phyloP scores from a whole-genome alignment of 805 yeast genomes.

The Naumovozyma castellii region DNA sequence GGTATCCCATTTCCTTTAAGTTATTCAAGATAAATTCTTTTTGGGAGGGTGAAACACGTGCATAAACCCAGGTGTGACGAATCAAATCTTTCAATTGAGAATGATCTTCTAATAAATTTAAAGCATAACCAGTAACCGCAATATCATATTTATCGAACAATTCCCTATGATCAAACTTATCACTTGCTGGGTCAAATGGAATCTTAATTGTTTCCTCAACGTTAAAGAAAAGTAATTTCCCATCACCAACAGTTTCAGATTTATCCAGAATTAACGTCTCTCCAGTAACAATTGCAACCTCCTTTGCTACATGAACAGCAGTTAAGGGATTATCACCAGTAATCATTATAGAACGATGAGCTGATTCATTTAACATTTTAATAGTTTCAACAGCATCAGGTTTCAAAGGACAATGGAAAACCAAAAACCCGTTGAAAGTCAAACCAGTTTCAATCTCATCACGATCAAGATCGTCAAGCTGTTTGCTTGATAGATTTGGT shows the following conservation, averaged over 20 bases:
- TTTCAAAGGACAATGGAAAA: constrained; percentile 95
- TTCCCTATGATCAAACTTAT: constrained; percentile 25
- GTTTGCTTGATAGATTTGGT: constrained; percentile 40
- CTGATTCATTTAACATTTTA: constrained; percentile 85
- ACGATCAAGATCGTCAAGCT: constrained; percentile 56
- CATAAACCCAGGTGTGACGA: constrained; percentile 91
- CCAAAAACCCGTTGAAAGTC: constrained; percentile 82
- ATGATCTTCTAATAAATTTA: constrained; percentile 56
- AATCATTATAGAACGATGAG: constrained; percentile 94
- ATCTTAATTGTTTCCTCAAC: constrained; percentile 65
- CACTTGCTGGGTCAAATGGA: constrained; percentile 53
- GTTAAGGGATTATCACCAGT: constrained; percentile 98
- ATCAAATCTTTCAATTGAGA: constrained; percentile 62
- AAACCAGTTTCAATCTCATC: constrained; percentile 67
- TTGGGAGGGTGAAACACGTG: constrained; percentile 94
- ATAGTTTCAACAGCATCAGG: constrained; percentile 85
- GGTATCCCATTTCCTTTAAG: constrained; percentile 80
- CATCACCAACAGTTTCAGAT: constrained; percentile 50
- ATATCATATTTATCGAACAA: constrained; percentile 67
- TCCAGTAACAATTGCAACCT: constrained; percentile 78
- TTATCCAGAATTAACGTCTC: constrained; percentile 80
- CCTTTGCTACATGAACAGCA: constrained; percentile 94
- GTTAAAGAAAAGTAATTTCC: constrained; percentile 70
- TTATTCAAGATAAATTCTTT: constrained; percentile 83
- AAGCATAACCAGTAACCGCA: constrained; percentile 89